Base-by-base conservation (phyloP, 352 stramenopile genomes). In the Globisporangium takayamanum region DNA sequence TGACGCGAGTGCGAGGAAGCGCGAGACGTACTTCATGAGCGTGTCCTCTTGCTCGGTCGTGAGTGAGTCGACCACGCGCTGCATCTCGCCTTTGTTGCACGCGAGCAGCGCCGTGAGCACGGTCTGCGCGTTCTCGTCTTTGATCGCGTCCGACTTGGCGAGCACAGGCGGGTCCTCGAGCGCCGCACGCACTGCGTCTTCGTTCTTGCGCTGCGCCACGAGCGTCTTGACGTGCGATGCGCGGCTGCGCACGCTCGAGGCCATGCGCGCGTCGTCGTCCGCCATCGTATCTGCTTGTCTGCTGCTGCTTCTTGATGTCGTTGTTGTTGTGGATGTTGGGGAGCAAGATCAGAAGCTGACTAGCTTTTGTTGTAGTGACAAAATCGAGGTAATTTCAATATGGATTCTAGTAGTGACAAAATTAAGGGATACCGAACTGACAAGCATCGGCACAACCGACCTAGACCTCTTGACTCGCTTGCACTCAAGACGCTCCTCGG, bases 1-100 rank as follows among this genome's bases (percentile, higher is more conserved):
- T 57, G 76, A 76, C 25, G 86, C 68, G 28, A 90, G 68, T 2
- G 67, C 77, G 20, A 96, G 65, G 44, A 92, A 86, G 49, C 84
- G 80, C 74, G 88, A 87, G 36, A 97, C 64, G 67, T 96, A 97
- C 69, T 96, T 97, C 82, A 96, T 92, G 36, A 97, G 73, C 8
- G 64, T 74, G 64, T 97, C 88, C 58, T 93, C 83, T 51, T 83
- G 61, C 39, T 88, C 71, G 16, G 65, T 76, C 36, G 51, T 73
- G 37, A 97, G 72, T 53, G 73, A 78, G 60, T 94, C 81, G 59
- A 97, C 81, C 28, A 74, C 67, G 59, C 80, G 81, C 68, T 91
- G 80, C 78, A 89, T 91, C 68, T 94, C 85, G 62, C 80, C 83
- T 70, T 94, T 94, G 68, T 92, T 92, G 70, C 85, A 94, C 20